Conservation (phyloP, 495 filamentous ascomycete genomes). For the Hypoxylon crocopeplum region DNA sequence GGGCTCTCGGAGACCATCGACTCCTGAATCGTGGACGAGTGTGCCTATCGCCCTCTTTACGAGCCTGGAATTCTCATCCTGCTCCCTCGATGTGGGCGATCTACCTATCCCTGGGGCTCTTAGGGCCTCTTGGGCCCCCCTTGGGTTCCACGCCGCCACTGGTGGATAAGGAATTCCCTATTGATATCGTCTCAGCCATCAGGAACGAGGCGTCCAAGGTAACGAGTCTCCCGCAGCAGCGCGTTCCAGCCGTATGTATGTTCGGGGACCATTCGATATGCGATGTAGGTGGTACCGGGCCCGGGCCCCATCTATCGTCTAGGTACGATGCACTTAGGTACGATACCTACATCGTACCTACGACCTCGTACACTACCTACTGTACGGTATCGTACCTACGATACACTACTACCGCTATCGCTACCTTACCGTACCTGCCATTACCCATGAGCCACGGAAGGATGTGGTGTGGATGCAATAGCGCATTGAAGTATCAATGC, state of each 20-base stretch:
- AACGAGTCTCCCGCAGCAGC: slow-evolving; percentile 25
- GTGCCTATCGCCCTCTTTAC: slow-evolving; percentile 8
- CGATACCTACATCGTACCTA: too few species aligned
- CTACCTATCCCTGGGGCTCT: slow-evolving; percentile 28
- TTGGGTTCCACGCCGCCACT: slow-evolving; percentile 33
- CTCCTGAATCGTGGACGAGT: slow-evolving; percentile 31
- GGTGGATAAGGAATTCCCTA: slow-evolving; percentile 33
- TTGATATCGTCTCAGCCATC: slow-evolving; percentile 37
- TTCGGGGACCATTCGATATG: slow-evolving; percentile 3
- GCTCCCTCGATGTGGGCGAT: slow-evolving; percentile 26
- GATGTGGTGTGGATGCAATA: slow-evolving; percentile 43
- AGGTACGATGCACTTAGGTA: too few species aligned
- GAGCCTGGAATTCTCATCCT: slow-evolving; percentile 21
- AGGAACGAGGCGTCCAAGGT: slow-evolving; percentile 33
- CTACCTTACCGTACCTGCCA: background rate
- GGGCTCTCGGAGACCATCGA: slow-evolving; percentile 11
- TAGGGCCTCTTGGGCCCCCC: slow-evolving; percentile 9
- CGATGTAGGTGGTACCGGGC: slow-evolving; percentile 5
- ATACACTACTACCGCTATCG: slow-evolving; percentile 1
- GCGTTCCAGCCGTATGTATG: slow-evolving; percentile 34
- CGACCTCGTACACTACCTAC: background rate
- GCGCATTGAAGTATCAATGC: slow-evolving; percentile 40
- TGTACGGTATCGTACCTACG: background rate
- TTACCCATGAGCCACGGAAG: slow-evolving; percentile 36
- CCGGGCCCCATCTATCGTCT: slow-evolving; percentile 3